Conservation (phyloP, 306 rosid species). For the Erythrophleum fordii region DNA sequence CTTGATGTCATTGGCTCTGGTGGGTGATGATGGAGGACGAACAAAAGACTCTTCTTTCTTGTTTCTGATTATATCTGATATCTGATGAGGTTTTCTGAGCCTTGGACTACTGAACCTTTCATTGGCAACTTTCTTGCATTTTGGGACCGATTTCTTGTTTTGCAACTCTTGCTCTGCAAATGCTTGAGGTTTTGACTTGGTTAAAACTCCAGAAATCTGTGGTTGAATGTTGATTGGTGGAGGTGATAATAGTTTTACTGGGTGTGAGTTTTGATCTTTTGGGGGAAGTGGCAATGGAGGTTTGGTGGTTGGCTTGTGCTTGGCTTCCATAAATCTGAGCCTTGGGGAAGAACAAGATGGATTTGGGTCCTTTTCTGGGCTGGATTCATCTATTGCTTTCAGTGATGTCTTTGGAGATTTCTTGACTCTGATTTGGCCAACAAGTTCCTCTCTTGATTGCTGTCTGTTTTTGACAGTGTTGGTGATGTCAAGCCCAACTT, state of each 20-base stretch:
- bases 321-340: slow-evolving; percentile 56
- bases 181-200: slow-evolving; percentile 47
- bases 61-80: slow-evolving; percentile 46
- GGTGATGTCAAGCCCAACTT: slow-evolving; percentile 79
- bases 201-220: slow-evolving; percentile 39
- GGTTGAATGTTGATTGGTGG: slow-evolving; percentile 41
- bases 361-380: slow-evolving; percentile 49
- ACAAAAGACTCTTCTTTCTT: slow-evolving; percentile 80
- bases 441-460: slow-evolving; percentile 43
- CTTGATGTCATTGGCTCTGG: slow-evolving; percentile 52
- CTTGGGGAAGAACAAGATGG: slow-evolving; percentile 52
- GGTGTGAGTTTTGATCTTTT: slow-evolving; percentile 50
- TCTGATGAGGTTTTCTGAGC: slow-evolving; percentile 53
- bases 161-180: slow-evolving; percentile 36
- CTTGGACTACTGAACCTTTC: slow-evolving; percentile 51
- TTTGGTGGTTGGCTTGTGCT: slow-evolving; percentile 39
- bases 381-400: slow-evolving; percentile 45
- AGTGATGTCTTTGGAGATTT: slow-evolving; percentile 39
- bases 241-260: slow-evolving; percentile 39
- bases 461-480: slow-evolving; percentile 63
- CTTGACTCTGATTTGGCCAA: slow-evolving; percentile 51
- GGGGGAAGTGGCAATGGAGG: slow-evolving; percentile 34
- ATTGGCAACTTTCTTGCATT: slow-evolving; percentile 26
- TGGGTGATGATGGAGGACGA: slow-evolving; percentile 53
- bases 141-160: slow-evolving; percentile 38